These are phyloP conservation scores for Penicillium paneum DNA, from an alignment of 2,329 filamentous ascomycete genomes.

Conservation along the genomic window DNA sequence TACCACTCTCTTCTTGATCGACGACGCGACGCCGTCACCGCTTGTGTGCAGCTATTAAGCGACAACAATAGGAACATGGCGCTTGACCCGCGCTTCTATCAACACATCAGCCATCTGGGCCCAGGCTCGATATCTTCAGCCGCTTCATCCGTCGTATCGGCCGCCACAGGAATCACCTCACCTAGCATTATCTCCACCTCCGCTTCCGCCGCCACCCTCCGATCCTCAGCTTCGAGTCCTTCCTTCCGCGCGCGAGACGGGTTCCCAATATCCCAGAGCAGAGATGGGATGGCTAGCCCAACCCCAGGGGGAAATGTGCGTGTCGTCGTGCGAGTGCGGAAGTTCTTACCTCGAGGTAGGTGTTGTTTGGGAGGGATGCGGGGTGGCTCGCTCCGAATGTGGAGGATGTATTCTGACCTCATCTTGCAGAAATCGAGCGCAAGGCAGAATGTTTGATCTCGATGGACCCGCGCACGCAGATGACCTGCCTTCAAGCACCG, in stretches of 20 bases:
- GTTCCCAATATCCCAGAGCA: constrained; percentile 52
- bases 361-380: constrained; percentile 10
- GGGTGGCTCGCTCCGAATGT: background rate
- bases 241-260: constrained; percentile 72
- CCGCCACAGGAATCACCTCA: constrained; percentile 36
- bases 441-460: constrained; percentile 79
- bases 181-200: constrained; percentile 37
- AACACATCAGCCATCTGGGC: constrained; percentile 30
- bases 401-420: background rate
- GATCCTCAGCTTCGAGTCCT: constrained; percentile 72
- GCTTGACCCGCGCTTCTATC: constrained; percentile 42
- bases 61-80: constrained; percentile 39
- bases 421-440: constrained; percentile 68
- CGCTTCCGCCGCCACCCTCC: constrained; percentile 35
- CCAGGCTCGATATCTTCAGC: constrained; percentile 37
- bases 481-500: constrained; percentile 75
- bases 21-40: constrained; percentile 40
- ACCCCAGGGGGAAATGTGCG: constrained; percentile 70
- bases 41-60: constrained; percentile 41
- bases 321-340: constrained; percentile 77
- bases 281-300: constrained; percentile 47
- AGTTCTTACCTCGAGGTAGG: constrained; percentile 73
- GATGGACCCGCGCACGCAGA: constrained; percentile 86
- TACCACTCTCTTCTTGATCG: constrained; percentile 39
- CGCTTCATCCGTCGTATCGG: constrained; percentile 33